Evolutionary conservation across 1,284 basidiomycete species (phyloP), one percentile per base, ranked within the genome.

Genomic region (Fomitopsis betulina): DNA sequence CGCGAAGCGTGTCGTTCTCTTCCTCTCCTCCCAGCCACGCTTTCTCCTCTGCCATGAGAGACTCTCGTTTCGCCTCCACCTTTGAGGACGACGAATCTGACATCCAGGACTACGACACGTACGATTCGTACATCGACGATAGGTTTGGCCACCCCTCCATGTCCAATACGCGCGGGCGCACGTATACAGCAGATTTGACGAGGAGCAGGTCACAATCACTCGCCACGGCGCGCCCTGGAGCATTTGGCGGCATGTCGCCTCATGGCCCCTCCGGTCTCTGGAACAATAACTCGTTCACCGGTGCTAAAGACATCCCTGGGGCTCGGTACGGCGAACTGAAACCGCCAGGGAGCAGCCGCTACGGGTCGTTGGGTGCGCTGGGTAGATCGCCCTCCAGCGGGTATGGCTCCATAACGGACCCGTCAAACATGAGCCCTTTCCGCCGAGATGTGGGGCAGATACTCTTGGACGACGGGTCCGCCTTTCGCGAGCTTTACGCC

Each of bases 391-490:
- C 82, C 54, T 78, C 80, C 60, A 81, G 80, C 71, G 83, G 81
- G 58, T 77, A 78, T 66, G 78, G 73, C 47, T 77, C 75, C 67
- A 79, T 73, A 60, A 75, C 75, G 40, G 89, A 91, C 70, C 72
- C 83, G 43, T 86, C 87, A 37, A 93, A 93, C 69, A 89, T 91
- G 80, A 85, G 82, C 60, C 91, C 91, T 0, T 91, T 93, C 67
- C 82, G 89, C 23, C 78, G 90, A 32, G 89, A 93, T 68, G 85
- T 93, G 17, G 84, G 84, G 15, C 84, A 87, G 71, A 90, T 92
- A 58, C 72, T 91, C 38, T 73, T 87, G 55, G 87, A 91, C 64
- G 87, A 89, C 56, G 81, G 80, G 3, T 80, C 84, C 0, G 82
- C 83, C 0, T 82, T 88, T 63, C 77, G 85, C 45, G 87, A 89